Percentiles rank a stretch among this genome's conserved stretches.
Conservation (phyloP, 164 flowering plant genomes). For the Stephania cephalantha region DNA sequence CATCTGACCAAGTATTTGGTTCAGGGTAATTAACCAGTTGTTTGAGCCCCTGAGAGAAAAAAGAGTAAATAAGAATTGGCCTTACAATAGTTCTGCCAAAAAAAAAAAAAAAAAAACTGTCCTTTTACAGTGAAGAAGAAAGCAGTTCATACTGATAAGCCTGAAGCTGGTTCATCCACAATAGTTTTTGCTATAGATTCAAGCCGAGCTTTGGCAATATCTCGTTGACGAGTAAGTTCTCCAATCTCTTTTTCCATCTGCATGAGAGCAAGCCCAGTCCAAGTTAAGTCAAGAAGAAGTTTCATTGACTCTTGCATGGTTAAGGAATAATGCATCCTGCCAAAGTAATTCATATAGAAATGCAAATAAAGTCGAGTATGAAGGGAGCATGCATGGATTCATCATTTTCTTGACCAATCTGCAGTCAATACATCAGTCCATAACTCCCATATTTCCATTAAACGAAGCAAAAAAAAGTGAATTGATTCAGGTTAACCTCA, state of each 20-base stretch:
- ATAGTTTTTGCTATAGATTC: constrained; percentile 51
- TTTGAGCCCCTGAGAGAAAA: constrained; percentile 19
- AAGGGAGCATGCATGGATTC: not conserved
- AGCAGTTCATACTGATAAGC: constrained; percentile 28
- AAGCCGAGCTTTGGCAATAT: constrained; percentile 79
- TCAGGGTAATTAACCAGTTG: constrained; percentile 16
- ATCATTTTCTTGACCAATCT: not conserved
- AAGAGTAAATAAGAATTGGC: constrained; percentile 5
- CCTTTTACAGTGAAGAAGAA: not conserved
- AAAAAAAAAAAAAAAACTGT: no score
- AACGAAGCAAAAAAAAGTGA: not conserved
- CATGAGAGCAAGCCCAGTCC: constrained; percentile 13
- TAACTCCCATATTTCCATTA: not conserved
- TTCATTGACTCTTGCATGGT: not conserved
- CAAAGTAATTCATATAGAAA: not conserved
- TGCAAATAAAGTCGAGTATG: not conserved
- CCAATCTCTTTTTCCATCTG: constrained; percentile 86
- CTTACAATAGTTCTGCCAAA: not conserved
- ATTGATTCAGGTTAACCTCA: not conserved
- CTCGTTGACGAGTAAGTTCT: constrained; percentile 66
- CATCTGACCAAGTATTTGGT: constrained; percentile 28
- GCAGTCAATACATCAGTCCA: not conserved
- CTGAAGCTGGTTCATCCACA: constrained; percentile 42
- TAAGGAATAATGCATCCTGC: not conserved
- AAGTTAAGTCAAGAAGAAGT: constrained; percentile 8